Base-by-base conservation (phyloP, 768 basidiomycete genomes). In the Tylopilus sp. region DNA sequence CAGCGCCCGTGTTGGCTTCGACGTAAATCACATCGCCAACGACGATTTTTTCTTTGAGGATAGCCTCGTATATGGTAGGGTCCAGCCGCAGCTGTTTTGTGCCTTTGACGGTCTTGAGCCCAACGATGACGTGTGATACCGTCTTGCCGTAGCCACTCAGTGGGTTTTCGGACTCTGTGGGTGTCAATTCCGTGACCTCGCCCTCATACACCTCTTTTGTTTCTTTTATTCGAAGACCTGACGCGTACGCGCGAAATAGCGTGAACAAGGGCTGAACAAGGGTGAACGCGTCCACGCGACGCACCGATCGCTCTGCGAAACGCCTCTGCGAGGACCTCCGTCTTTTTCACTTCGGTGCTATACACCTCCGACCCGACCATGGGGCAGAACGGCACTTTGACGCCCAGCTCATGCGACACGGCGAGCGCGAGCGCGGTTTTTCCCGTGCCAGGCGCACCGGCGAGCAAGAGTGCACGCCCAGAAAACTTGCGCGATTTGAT, bases 321-420 rank as follows among this genome's bases (percentile, higher is more conserved):
- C 33, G 86, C 83, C 69, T 98, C 95, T 43, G 94, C 92, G 18
- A 99, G 74, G 5, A 98, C 95, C 66, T 98, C 97, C 2, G 97
- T 98, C 79, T 99, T 99, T 76, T 98, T 98, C 50, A 99, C 94
- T 70, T 98, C 95, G 3, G 90, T 85, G 36, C 86, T 91, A 66
- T 97, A 98, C 54, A 98, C 97, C 71, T 99, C 97, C 18, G 86
- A 88, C 0, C 97, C 97, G 39, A 98, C 97, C 92, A 98, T 98
- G 5, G 94, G 93, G 68, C 95, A 98, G 67, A 99, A 98, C 0
- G 97, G 97, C 1, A 98, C 95, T 63, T 97, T 97, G 20, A 80
- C 73, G 0, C 97, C 97, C 0, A 99, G 79, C 62, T 98, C 97
- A 53, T 98, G 95, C 6, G 93, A 87, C 23, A 98, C 81, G 0